Base-by-base conservation (phyloP, 2,329 filamentous ascomycete genomes). In the Waltergamsia citrina region DNA sequence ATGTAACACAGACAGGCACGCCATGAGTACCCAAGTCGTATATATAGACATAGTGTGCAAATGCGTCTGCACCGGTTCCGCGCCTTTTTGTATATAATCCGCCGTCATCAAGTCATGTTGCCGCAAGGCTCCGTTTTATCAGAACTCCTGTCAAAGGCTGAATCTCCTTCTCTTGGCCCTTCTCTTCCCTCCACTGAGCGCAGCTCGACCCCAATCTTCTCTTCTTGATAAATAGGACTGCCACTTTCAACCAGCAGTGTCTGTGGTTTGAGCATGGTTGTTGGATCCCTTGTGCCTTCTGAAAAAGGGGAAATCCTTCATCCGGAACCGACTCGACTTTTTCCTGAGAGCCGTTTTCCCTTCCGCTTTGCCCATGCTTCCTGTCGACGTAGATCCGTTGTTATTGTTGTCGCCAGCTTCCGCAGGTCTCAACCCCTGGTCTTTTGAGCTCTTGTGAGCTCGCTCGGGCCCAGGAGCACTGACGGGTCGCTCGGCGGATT, bases 321-420 rank as follows among this genome's bases (percentile, higher is more conserved):
- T 75, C 41, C 71, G 62, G 45, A 80, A 80, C 26, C 74, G 63
- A 46, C 74, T 79, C 5, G 74, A 62, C 52, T 73, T 76, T 56
- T 80, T 81, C 51, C 67, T 73, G 14, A 80, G 55, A 10, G 60
- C 55, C 40, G n/a, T n/a, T n/a, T 63, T 70, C 33, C 59, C 59
- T 21, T 73, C 65, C 7, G 62, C 60, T 39, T 64, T 66, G 17
- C 66, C 58, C 17, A 62, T 59, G 46, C 62, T 35, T 31, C 60
- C 62, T 12, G 51, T 52, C 6, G 53, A 55, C 34, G 45, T 55
- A 43, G 48, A 47, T 11, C 52, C 52, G n/a, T 54, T 54, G 12
- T 53, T 50, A 36, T 44, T 20, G n/a, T 16, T 4, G 27, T 10
- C 17, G 25, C 19, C 30, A 15, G 25, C 6, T 27, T 12, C 12